Conservation (phyloP, 495 filamentous ascomycete genomes). For the Xylaria castorea region DNA sequence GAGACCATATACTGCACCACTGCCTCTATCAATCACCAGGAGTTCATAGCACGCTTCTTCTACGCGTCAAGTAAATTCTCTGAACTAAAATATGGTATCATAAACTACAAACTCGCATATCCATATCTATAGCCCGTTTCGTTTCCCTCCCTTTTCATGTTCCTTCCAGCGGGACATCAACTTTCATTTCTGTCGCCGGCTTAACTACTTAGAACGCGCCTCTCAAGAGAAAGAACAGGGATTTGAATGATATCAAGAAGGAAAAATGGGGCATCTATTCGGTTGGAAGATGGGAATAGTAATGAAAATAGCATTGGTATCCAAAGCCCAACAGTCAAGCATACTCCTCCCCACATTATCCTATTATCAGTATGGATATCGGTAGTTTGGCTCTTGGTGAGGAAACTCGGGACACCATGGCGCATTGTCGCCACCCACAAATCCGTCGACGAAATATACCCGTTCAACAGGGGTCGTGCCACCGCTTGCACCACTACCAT, state of each 20-base stretch:
- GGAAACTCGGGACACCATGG: conserved; percentile 15
- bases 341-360: neutral
- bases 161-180: neutral
- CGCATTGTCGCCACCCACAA: neutral
- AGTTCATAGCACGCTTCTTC: conserved; percentile 1
- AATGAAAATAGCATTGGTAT: neutral
- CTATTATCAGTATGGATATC: neutral
- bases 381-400: neutral
- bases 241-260: neutral
- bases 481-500: neutral
- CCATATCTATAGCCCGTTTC: neutral
- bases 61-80: neutral
- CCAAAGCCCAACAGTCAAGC: neutral
- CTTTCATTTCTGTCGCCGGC: neutral
- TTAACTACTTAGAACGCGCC: neutral
- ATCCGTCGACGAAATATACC: neutral
- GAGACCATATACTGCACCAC: neutral
- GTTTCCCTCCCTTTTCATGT: neutral
- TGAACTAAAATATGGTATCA: neutral
- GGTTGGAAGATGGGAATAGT: neutral
- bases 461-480: neutral
- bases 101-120: neutral
- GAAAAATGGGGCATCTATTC: neutral
- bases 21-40: neutral
- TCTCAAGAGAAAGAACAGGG: neutral